phyloP scores from a whole-genome alignment of 257 asterid species.

The Solanum chmielewskii region DNA sequence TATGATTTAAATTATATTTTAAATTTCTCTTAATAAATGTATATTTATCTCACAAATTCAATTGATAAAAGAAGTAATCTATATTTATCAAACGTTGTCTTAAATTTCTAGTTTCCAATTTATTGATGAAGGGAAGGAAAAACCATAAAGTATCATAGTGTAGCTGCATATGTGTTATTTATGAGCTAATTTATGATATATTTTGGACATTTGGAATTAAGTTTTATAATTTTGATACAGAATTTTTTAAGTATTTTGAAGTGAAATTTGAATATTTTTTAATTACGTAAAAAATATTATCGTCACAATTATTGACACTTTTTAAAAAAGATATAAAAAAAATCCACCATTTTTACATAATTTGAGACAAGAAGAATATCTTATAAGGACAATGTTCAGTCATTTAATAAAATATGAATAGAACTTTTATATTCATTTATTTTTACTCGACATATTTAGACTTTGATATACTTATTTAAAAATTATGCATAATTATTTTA shows the following conservation, averaged over 20 bases:
- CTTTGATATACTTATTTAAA: no score
- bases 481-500: no score
- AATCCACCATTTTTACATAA: accelerated
- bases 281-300: neutral
- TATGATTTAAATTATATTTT: no score
- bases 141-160: neutral
- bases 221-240: neutral
- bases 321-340: neutral
- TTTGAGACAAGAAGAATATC: neutral
- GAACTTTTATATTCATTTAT: neutral
- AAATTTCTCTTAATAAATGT: no score
- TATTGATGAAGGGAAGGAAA: neutral
- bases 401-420: neutral
- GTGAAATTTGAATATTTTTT: neutral
- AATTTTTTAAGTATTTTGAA: neutral
- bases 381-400: neutral
- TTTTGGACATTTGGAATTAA: neutral
- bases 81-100: neutral
- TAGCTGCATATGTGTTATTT: neutral
- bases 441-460: neutral
- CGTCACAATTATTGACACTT: neutral
- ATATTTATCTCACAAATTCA: neutral
- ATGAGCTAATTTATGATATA: neutral
- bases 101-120: neutral
- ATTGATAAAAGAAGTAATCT: no score